These are phyloP conservation scores for Dothistroma pini DNA, from an alignment of 2,329 filamentous ascomycete species.

Conservation along the genomic window DNA sequence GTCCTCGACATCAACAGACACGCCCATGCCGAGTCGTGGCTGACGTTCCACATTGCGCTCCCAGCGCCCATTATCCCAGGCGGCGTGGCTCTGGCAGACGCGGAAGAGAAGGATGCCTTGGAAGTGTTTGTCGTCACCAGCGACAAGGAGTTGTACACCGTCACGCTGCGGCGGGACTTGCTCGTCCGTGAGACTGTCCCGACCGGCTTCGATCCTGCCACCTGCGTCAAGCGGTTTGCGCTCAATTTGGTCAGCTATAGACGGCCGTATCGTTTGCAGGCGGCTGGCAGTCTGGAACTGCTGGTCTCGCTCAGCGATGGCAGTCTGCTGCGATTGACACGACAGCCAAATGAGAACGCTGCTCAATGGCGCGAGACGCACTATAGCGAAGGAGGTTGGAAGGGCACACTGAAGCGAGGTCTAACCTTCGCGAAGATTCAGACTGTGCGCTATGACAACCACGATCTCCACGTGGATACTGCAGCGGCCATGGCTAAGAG, in stretches of 20 bases:
- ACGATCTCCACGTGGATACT: slow-evolving; percentile 64
- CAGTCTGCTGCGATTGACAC: slow-evolving; percentile 67
- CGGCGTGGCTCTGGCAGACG: slow-evolving; percentile 80
- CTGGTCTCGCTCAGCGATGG: slow-evolving; percentile 80
- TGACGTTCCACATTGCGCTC: slow-evolving; percentile 77
- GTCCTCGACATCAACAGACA: slow-evolving; percentile 52
- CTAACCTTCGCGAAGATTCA: slow-evolving; percentile 60
- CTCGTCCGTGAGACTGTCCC: slow-evolving; percentile 59
- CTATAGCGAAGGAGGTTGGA: slow-evolving; percentile 69
- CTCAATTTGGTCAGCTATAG: slow-evolving; percentile 74
- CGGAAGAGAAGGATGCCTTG: slow-evolving; percentile 70
- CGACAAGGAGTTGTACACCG: slow-evolving; percentile 74
- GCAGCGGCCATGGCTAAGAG: slow-evolving; percentile 57
- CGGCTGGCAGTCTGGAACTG: slow-evolving; percentile 68
- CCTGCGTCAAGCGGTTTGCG: slow-evolving; percentile 70
- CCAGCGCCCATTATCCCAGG: slow-evolving; percentile 72
- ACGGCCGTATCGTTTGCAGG: slow-evolving; percentile 74
- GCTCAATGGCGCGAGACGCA: slow-evolving; percentile 65
- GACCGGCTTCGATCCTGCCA: slow-evolving; percentile 68
- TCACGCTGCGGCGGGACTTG: slow-evolving; percentile 77
- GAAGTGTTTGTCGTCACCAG: slow-evolving; percentile 76
- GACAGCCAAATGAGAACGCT: slow-evolving; percentile 53
- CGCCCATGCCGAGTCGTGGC: slow-evolving; percentile 38
- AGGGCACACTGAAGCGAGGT: slow-evolving; percentile 58
- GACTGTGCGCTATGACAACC: slow-evolving; percentile 60